Evolutionary conservation across 805 yeast genomes (phyloP).

Genomic region (Monosporozyma aerobia): DNA sequence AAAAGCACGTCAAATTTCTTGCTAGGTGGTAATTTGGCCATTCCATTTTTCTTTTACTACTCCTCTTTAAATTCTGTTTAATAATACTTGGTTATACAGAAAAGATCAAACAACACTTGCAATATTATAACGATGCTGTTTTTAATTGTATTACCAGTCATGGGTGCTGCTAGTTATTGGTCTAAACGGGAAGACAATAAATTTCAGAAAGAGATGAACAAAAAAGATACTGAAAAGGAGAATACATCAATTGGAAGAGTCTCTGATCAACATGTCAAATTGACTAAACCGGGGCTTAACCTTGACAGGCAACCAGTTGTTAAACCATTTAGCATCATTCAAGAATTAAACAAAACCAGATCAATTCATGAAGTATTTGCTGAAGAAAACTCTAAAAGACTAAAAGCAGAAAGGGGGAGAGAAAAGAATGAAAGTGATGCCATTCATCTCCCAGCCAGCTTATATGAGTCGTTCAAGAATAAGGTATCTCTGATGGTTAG

Average conservation of each 20-base stretch:
- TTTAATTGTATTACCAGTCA: neutral
- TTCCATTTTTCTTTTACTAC: neutral
- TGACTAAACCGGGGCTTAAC: neutral
- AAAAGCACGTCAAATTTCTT: neutral
- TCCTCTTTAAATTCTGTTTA: neutral
- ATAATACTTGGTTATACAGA: neutral
- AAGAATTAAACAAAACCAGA: neutral
- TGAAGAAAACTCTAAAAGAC: neutral
- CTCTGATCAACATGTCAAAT: neutral
- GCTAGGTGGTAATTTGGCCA: neutral
- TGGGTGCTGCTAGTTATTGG: neutral
- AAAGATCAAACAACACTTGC: neutral
- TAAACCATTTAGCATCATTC: neutral
- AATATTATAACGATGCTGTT: neutral
- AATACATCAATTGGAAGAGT: neutral
- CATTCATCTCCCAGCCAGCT: neutral
- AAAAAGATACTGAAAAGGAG: neutral
- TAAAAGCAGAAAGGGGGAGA: neutral
- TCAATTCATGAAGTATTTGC: neutral
- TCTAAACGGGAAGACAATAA: neutral
- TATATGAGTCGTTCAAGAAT: neutral
- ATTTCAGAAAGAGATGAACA: neutral
- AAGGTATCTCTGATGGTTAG: neutral
- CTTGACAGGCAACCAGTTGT: neutral
- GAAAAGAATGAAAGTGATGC: neutral